A percentile compares a stretch with the other conserved stretches of the same genome.
Evolutionary conservation across 2,329 filamentous ascomycete genomes (phyloP).

Genomic region (Aspergillus aculeatinus): DNA sequence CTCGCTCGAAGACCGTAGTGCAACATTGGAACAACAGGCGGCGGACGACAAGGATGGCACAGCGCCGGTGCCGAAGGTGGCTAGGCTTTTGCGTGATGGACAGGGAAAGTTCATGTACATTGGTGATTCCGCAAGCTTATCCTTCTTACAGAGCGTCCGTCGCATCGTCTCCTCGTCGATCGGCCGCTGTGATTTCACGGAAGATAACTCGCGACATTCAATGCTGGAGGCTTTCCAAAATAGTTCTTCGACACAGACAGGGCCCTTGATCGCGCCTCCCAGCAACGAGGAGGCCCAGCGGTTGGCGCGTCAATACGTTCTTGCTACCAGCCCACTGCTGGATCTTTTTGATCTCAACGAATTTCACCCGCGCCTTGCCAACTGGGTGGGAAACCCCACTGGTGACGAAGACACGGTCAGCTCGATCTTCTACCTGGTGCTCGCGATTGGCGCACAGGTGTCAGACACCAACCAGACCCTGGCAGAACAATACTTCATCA

Average conservation of each 20-base stretch:
- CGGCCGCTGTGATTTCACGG: slow-evolving; percentile 43
- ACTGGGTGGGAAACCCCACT: slow-evolving; percentile 38
- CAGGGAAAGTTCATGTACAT: slow-evolving; percentile 57
- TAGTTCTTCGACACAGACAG: slow-evolving; percentile 28
- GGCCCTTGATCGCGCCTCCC: slow-evolving; percentile 33
- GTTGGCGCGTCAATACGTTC: slow-evolving; percentile 45
- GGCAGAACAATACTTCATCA: slow-evolving; percentile 50
- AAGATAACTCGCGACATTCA: slow-evolving; percentile 42
- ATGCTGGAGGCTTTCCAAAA: slow-evolving; percentile 44
- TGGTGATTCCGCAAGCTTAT: slow-evolving; percentile 54
- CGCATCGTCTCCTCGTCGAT: slow-evolving; percentile 50
- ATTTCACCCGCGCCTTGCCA: slow-evolving; percentile 39
- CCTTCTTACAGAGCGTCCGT: slow-evolving; percentile 54
- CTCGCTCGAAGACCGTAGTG: slow-evolving; percentile 33
- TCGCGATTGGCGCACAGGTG: slow-evolving; percentile 51
- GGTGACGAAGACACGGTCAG: slow-evolving; percentile 44
- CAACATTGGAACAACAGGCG: slow-evolving; percentile 29
- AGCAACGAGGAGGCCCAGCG: slow-evolving; percentile 41
- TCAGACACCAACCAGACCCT: slow-evolving; percentile 40
- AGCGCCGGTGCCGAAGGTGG: slow-evolving; percentile 39
- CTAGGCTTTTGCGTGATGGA: slow-evolving; percentile 51
- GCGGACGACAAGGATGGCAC: slow-evolving; percentile 34
- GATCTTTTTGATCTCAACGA: slow-evolving; percentile 51
- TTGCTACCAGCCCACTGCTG: slow-evolving; percentile 50
- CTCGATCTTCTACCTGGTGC: slow-evolving; percentile 52